Evolutionary conservation across 2,329 filamentous ascomycete genomes (phyloP).

Genomic region (Didymella exigua): DNA sequence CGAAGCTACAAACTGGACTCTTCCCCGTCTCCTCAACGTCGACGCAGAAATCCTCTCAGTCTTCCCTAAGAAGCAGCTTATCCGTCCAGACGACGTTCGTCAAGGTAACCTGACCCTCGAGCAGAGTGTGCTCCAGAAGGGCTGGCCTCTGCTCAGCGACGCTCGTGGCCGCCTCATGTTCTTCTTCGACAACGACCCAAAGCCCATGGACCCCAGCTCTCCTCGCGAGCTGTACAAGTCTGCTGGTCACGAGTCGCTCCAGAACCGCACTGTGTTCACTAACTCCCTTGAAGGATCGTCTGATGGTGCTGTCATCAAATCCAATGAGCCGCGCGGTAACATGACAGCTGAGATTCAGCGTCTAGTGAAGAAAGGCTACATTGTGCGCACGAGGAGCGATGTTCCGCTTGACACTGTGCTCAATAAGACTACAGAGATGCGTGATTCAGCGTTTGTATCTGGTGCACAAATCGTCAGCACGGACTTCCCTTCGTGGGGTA

Average conservation of each 20-base stretch:
- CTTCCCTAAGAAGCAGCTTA: conserved; percentile 49
- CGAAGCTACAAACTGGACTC: conserved; percentile 52
- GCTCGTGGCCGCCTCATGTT: conserved; percentile 57
- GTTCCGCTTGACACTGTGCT: conserved; percentile 54
- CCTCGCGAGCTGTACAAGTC: conserved; percentile 50
- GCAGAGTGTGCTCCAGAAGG: conserved; percentile 52
- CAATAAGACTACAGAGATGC: conserved; percentile 50
- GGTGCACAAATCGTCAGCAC: conserved; percentile 59
- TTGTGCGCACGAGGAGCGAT: conserved; percentile 58
- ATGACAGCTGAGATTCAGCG: conserved; percentile 51
- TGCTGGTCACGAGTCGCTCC: conserved; percentile 42
- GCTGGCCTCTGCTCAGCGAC: conserved; percentile 57
- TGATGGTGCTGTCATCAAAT: conserved; percentile 58
- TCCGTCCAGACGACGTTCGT: conserved; percentile 57
- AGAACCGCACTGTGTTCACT: conserved; percentile 57
- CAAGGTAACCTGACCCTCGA: conserved; percentile 52
- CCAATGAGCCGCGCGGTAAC: conserved; percentile 51
- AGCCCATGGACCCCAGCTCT: conserved; percentile 33
- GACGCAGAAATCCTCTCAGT: conserved; percentile 57
- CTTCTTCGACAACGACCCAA: conserved; percentile 58
- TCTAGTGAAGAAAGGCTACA: conserved; percentile 55
- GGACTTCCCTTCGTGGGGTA: conserved; percentile 56
- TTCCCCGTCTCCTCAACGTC: conserved; percentile 51
- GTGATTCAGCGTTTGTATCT: conserved; percentile 52
- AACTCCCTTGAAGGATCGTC: conserved; percentile 54